Conservation (phyloP, 768 basidiomycete species). For the Amanita inopinata region DNA sequence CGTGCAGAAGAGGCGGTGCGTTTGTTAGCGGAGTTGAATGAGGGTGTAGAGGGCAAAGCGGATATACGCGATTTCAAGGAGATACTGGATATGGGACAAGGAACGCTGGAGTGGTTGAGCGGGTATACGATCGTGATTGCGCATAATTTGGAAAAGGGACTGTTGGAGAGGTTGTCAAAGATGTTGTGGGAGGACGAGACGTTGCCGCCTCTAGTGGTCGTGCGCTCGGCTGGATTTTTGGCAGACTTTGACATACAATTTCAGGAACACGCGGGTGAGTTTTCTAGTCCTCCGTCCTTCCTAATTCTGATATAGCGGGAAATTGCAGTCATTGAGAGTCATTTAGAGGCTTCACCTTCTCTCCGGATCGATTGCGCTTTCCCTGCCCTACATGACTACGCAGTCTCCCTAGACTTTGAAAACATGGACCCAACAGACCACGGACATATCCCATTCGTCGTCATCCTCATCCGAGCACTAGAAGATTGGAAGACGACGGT, state of each 20-base stretch:
- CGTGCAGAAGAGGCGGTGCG: conserved; percentile 74
- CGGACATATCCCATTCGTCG: conserved; percentile 81
- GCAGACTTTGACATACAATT: conserved; percentile 86
- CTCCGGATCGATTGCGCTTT: conserved; percentile 88
- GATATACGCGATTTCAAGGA: conserved; percentile 46
- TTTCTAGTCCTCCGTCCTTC: neutral
- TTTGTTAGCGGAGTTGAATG: conserved; percentile 79
- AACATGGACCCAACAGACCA: conserved; percentile 85
- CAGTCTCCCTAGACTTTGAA: conserved; percentile 60
- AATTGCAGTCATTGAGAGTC: conserved; percentile 79
- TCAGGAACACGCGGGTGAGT: conserved; percentile 76
- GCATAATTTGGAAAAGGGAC: conserved; percentile 58
- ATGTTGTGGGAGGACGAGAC: conserved; percentile 59
- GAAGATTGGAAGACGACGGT: conserved; percentile 78
- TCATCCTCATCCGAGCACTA: conserved; percentile 76
- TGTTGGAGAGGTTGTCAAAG: conserved; percentile 49
- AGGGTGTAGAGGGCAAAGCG: conserved; percentile 65
- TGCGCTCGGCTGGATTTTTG: conserved; percentile 83
- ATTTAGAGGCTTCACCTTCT: conserved; percentile 65
- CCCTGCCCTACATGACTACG: conserved; percentile 67
- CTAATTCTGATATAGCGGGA: conserved; percentile 2
- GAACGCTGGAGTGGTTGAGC: conserved; percentile 18
- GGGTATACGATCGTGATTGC: conserved; percentile 76
- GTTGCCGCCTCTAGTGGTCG: conserved; percentile 60
- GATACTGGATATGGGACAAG: conserved; percentile 40